Evolutionary conservation across 208 protist species (phyloP), one percentile per base, ranked within the genome.

Genomic region (Wallacemonas rigidus): DNA sequence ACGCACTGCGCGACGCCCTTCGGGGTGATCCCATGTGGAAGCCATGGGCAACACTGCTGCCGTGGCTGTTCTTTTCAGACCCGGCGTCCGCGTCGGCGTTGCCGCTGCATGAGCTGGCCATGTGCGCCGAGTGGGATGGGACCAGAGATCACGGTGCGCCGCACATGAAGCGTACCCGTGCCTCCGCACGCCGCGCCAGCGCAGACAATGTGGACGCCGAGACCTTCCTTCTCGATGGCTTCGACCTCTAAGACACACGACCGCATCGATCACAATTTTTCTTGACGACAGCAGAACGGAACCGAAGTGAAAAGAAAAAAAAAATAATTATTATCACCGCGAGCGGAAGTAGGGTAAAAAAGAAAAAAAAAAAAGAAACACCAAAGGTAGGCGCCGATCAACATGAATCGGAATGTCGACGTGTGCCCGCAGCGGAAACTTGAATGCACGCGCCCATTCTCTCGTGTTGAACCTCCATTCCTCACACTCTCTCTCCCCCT

Each of bases 31-130:
- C 53, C 15, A 35, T 36, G 6, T 57, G 53, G 53, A 0, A n/a
- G 6, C 53, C 53, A 17, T 57, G 53, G 53, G 14, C 17, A 17
- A 15, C 15, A 8, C 53, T 57, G 9, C 14, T 57, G 17, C 53
- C 53, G 53, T 57, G 53, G 53, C 53, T 57, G 11, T 53, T 53
- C 53, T 57, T 57, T 36, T 6, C 45, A 50, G 45, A 12, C 45
- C 45, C 45, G 12, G 8, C 45, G 6, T 12, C 12, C 12, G 8
- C 45, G 45, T 12, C 45, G 8, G 45, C 8, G 8, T 12, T 50
- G 45, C 45, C 53, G 17, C 15, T 41, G 4, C 56, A 6, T 11
- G 56, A 62, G 17, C 56, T 43, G 36, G 56, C 56, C 56, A 6
- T 62, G 17, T 62, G 56, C 15, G 7, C 35, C 1, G 36, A 36